Evolutionary conservation across 2,329 filamentous ascomycete genomes (phyloP).

Genomic region (Aspergillus ochraceoroseus): DNA sequence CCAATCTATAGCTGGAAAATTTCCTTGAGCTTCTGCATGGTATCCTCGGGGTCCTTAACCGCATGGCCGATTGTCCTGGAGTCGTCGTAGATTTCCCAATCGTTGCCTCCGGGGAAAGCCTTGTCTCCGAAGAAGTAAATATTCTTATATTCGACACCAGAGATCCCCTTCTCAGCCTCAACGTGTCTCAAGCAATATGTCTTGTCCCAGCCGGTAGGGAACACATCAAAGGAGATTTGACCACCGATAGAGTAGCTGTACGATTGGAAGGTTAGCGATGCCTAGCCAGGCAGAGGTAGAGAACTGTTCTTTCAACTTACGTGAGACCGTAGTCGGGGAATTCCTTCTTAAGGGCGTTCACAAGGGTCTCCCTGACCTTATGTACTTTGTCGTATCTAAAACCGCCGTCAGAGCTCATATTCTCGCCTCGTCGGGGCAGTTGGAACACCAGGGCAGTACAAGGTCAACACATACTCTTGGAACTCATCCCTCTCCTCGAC

Average conservation of each 20-base stretch:
- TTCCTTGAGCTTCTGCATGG: conserved; percentile 71
- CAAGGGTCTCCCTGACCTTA: conserved; percentile 70
- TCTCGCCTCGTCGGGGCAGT: not conserved
- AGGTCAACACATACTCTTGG: conserved; percentile 48
- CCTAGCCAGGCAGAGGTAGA: not conserved
- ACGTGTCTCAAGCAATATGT: conserved; percentile 90
- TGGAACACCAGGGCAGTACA: not conserved
- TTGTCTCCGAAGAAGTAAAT: conserved; percentile 99
- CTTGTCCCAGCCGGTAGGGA: conserved; percentile 97
- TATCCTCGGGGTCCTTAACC: conserved; percentile 77
- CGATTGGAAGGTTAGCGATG: not conserved
- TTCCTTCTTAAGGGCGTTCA: conserved; percentile 68
- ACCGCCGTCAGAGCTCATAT: conserved; percentile 12
- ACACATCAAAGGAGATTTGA: conserved; percentile 97
- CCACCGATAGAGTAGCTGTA: conserved; percentile 85
- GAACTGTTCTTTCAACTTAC: conserved; percentile 49
- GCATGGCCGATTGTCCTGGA: conserved; percentile 76
- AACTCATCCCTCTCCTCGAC: conserved; percentile 75
- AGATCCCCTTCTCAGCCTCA: conserved; percentile 70
- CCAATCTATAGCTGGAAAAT: conserved; percentile 61
- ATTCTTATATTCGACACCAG: conserved; percentile 63
- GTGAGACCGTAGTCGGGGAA: conserved; percentile 82
- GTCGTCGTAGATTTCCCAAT: conserved; percentile 89
- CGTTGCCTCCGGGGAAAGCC: conserved; percentile 83
- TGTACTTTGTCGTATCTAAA: conserved; percentile 66